Evolutionary conservation across 805 yeast genomes (phyloP), one percentile per base, ranked within the genome.

Genomic region (Barnettozyma sp.): DNA sequence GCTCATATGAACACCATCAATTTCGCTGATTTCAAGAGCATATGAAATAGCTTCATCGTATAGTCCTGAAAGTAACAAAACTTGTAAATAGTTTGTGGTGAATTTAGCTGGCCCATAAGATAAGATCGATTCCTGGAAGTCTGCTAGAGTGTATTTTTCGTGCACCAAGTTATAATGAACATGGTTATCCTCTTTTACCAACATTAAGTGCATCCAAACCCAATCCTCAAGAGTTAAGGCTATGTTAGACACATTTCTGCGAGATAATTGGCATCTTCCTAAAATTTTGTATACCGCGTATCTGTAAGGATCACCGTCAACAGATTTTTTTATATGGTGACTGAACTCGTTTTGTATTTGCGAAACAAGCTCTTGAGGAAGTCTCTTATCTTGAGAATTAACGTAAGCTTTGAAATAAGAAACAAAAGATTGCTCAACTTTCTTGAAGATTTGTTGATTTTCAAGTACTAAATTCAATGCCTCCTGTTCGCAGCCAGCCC

Each of bases 141-240:
- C 94, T 20, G 54, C 59, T 39, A 92, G 65, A 2, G 79, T 70
- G 56, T 86, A 90, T 42, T 73, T 70, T 48, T 85, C 95, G 52
- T 73, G 76, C 9, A 77, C 62, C 23, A 81, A 73, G 33, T 67
- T 73, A 20, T 63, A 44, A 5, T 49, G 67, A 13, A 59, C 67
- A 13, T 59, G 60, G 25, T 47, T 54, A 30, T 65, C 71, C 49
- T 84, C 90, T 38, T 78, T 73, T 12, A 83, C 75, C 20, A 90
- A 67, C 59, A 77, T 70, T 38, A 92, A 68, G 59, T 92, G 97
- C 54, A 83, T 75, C 98, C 98, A 90, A 33, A 90, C 58, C 97
- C 97, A 90, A 61, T 90, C 97, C 58, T 90, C 97, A 32, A 88
- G 74, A 40, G 94, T 83, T 24, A 77, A 60, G 25, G 82, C 72